Conservation (phyloP, 805 yeast genomes). For the Spathaspora sp. region DNA sequence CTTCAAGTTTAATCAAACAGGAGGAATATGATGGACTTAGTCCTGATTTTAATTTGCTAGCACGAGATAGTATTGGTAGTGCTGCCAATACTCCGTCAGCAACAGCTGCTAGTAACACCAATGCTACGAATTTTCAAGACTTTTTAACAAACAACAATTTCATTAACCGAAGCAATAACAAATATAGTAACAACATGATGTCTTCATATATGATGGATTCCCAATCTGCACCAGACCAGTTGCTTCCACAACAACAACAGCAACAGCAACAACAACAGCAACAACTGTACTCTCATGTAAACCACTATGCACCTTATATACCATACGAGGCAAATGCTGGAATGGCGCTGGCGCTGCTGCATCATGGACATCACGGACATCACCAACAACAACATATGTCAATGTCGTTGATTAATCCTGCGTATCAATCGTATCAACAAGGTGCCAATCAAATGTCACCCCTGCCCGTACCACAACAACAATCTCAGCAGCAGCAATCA, state of each 20-base stretch:
- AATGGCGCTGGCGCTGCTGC: constrained; percentile 5
- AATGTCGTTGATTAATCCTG: constrained; percentile 1
- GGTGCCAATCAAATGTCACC: constrained; percentile 1
- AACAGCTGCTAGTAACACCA: background rate
- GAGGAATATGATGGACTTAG: constrained; percentile 5
- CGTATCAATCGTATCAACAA: constrained; percentile 1
- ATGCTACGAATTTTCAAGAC: constrained; percentile 7
- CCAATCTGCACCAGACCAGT: background rate
- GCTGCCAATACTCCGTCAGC: constrained; percentile 2
- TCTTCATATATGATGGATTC: constrained; percentile 9
- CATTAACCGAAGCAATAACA: constrained; percentile 11
- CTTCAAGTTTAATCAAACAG: background rate
- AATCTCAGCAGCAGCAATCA: constrained; percentile 3
- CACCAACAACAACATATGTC: constrained; percentile 5
- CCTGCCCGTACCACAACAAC: constrained; percentile 6
- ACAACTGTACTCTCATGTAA: constrained; percentile 14
- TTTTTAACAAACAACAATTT: constrained; percentile 15
- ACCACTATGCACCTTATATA: constrained; percentile 25
- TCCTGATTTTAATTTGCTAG: constrained; percentile 3
- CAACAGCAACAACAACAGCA: background rate
- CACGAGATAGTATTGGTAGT: constrained; percentile 2
- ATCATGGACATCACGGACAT: constrained; percentile 11
- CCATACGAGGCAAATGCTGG: constrained; percentile 18
- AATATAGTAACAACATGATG: constrained; percentile 7
- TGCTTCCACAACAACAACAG: background rate